Evolutionary conservation across 176 grass and related monocot genomes (phyloP), one percentile per base, ranked within the genome.

Genomic region (Cocos nucifera): DNA sequence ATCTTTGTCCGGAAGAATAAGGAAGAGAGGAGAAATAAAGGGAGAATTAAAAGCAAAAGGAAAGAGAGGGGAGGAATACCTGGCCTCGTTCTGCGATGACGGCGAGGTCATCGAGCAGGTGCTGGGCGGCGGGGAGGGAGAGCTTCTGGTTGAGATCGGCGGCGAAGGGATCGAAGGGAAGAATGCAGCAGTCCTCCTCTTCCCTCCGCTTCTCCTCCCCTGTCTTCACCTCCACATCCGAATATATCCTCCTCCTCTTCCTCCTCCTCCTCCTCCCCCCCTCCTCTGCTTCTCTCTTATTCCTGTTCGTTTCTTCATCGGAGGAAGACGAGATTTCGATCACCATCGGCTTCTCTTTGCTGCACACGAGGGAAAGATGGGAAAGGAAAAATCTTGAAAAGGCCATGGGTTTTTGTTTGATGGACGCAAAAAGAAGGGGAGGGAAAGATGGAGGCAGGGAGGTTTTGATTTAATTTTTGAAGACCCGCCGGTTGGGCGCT

Each of bases 131-230:
- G 50, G 25, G 58, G 19, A 66, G 48, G 3, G 67, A 54, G 16
- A 32, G 68, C 15, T 50, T 73, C 18, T 29, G 39, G 0, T 20
- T 4, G 24, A 50, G 51, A 49, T 69, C 20, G 22, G 56, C 62
- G 50, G 61, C 66, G 17, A 74, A 29, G 6, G 85, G 79, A 19
- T 89, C 66, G 17, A 62, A 55, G 23, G 78, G 1, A 35, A 95
- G 82, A 22, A 95, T 86, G 73, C 71, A 65, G 70, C 90, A 95
- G 15, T 95, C 86, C 5, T 86, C 90, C 4, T 89, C 89, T 52
- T 62, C 15, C 22, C 70, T 58, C 59, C 44, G n/a, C 65, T 78
- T 91, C 88, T 86, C 28, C 23, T 75, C 69, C 27, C 52, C 64
- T 17, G 83, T 82, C 73, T 72, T 82, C 61, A 91, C 78, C 61